Evolutionary conservation across 805 yeast genomes (phyloP).

Genomic region (Schwanniomyces polymorphus): DNA sequence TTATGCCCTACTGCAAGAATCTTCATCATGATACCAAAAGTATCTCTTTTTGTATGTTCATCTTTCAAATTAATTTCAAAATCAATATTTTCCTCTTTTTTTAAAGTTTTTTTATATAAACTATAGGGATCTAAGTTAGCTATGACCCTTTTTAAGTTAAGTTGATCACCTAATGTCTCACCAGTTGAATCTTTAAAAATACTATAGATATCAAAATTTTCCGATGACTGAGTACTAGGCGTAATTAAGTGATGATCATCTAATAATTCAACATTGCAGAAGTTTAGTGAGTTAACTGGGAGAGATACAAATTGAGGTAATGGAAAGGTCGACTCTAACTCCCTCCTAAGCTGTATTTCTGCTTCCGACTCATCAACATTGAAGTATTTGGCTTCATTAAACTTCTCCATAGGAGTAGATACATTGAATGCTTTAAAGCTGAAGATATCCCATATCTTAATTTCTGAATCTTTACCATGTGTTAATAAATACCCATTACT

Average conservation of each 20-base stretch:
- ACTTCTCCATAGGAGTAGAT: conserved; percentile 1
- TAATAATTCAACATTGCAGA: conserved; percentile 57
- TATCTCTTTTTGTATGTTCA: conserved; percentile 24
- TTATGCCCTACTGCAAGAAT: conserved; percentile 35
- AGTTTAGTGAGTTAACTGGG: conserved; percentile 75
- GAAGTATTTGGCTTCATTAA: conserved; percentile 13
- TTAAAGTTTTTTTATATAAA: conserved; percentile 8
- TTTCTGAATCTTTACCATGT: conserved; percentile 66
- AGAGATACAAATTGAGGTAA: conserved; percentile 41
- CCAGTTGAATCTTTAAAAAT: conserved; percentile 17
- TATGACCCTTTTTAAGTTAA: conserved; percentile 28
- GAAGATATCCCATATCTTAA: conserved; percentile 45
- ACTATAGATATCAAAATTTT: conserved; percentile 61
- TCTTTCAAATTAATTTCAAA: conserved; percentile 3
- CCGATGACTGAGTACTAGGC: conserved; percentile 66
- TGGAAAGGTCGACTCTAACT: conserved; percentile 9
- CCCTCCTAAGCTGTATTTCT: conserved; percentile 20
- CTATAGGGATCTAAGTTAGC: conserved; percentile 29
- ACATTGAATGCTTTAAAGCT: neutral
- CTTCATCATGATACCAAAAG: conserved; percentile 69
- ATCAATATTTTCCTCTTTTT: conserved; percentile 8
- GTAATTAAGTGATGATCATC: conserved; percentile 40
- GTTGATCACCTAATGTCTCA: conserved; percentile 6
- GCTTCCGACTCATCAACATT: neutral
- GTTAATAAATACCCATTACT: conserved; percentile 40